Base-by-base conservation (phyloP, 176 grass and related monocot genomes). In the Oropetium thomaeum region DNA sequence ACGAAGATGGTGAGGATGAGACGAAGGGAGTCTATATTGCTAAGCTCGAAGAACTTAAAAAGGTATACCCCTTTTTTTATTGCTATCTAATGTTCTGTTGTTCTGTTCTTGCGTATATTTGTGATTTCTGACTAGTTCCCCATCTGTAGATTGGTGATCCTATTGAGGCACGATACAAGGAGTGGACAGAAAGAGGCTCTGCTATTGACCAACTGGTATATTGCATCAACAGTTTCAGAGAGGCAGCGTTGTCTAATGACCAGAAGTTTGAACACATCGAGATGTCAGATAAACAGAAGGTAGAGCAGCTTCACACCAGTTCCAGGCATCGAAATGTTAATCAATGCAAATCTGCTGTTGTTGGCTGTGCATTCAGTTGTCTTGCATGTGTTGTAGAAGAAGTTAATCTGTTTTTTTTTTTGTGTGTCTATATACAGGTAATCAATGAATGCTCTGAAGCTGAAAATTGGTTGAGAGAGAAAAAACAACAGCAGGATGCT, bases 1-100 rank as follows among this genome's bases (percentile, higher is more conserved):
- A 99, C 17, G 96, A 99, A 82, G 96, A 99, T 59, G 96, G 96
- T 1, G 91, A 95, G 77, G 96, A 99, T 29, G 96, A 99, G 69
- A 90, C 89, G 2, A 99, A 99, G 69, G 96, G 96, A 15, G 91
- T 99, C 16, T 99, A 99, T 76, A 57, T 99, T 69, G 69, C 91
- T 75, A 99, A 99, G 58, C 89, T 99, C 8, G 96, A 99, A 39
- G 91, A 99, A 55, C 91, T 99, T 39, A 83, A 94, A 70, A 86
- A 88, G 87, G 96, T 84, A 74, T 27, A 5, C 4, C 11, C n/a
- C n/a, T n/a, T 74, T 40, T 1, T 39, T 62, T 28, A 32, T 14
- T n/a, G n/a, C n/a, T n/a, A n/a, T n/a, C n/a, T n/a, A n/a, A n/a
- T n/a, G n/a, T n/a, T n/a, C n/a, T n/a, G n/a, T n/a, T n/a, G n/a